A percentile compares a stretch with the other conserved stretches of the same genome.
Conservation (phyloP, 2,329 filamentous ascomycete genomes). For the Penicillium palitans region DNA sequence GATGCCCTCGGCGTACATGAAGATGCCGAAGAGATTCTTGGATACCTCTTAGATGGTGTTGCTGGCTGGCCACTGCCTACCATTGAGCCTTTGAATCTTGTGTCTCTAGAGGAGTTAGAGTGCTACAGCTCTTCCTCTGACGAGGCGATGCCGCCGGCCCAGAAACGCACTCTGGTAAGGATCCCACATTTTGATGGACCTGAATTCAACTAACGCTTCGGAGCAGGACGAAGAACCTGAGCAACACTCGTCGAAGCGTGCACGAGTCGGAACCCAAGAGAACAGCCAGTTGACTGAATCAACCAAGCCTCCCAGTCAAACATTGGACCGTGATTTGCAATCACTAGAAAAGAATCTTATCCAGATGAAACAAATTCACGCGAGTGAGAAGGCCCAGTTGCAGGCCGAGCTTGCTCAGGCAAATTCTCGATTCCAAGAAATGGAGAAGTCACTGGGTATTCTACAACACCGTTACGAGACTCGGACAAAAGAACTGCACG, state of each 20-base stretch:
- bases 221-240: conserved; percentile 34
- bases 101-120: conserved; percentile 31
- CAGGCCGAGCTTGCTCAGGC: conserved; percentile 29
- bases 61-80: conserved; percentile 40
- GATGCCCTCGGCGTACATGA: conserved; percentile 43
- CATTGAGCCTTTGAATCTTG: conserved; percentile 41
- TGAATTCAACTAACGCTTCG: conserved; percentile 15
- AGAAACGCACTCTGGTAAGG: conserved; percentile 38
- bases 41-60: conserved; percentile 39
- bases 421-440: conserved; percentile 33
- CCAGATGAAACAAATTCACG: conserved; percentile 35
- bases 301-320: conserved; percentile 34
- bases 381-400: conserved; percentile 34
- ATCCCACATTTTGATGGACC: not conserved
- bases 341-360: conserved; percentile 32
- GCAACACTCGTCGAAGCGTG: conserved; percentile 39
- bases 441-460: conserved; percentile 34
- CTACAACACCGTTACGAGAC: conserved; percentile 50
- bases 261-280: conserved; percentile 40
- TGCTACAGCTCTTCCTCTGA: conserved; percentile 21
- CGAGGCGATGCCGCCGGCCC: conserved; percentile 18
- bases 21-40: conserved; percentile 42
- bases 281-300: conserved; percentile 41
- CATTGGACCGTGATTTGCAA: conserved; percentile 30
- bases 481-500: conserved; percentile 40